Conservation (phyloP, 208 protist genomes). For the Spongospora subterranea region DNA sequence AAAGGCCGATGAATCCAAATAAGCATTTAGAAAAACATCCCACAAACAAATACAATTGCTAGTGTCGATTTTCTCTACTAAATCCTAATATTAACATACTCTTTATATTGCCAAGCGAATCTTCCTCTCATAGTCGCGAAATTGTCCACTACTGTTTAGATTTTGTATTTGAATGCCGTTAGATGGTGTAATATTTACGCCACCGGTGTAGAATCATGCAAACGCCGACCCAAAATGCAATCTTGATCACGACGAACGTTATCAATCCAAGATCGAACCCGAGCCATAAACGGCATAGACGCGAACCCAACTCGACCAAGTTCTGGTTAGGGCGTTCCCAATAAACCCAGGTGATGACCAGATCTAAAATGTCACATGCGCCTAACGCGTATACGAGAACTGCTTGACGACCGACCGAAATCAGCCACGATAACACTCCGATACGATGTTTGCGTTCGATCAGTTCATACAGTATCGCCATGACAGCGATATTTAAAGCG, state of each 20-base stretch:
- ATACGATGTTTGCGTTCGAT: neutral
- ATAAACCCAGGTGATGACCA: neutral
- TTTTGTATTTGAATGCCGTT: neutral
- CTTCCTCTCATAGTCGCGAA: neutral
- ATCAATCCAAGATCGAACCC: constrained; percentile 9
- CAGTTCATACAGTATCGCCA: neutral
- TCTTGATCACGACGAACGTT: neutral
- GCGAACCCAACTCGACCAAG: neutral
- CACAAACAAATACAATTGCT: too few species aligned
- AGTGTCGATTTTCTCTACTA: neutral
- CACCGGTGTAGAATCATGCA: neutral
- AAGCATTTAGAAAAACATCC: neutral
- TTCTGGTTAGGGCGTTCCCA: neutral
- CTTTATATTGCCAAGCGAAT: neutral
- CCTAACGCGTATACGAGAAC: constrained; percentile 13
- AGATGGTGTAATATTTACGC: constrained; percentile 47
- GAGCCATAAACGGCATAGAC: neutral
- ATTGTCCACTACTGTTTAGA: neutral
- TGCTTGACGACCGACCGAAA: neutral
- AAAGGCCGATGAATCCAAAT: constrained; percentile 63
- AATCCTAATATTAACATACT: neutral
- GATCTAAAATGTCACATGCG: constrained; percentile 10
- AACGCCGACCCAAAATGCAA: constrained; percentile 30
- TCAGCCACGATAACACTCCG: neutral
- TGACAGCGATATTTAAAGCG: neutral